These are phyloP conservation scores for Cystobasidium pallidum DNA, from an alignment of 1,284 basidiomycete genomes.

Conservation along the genomic window DNA sequence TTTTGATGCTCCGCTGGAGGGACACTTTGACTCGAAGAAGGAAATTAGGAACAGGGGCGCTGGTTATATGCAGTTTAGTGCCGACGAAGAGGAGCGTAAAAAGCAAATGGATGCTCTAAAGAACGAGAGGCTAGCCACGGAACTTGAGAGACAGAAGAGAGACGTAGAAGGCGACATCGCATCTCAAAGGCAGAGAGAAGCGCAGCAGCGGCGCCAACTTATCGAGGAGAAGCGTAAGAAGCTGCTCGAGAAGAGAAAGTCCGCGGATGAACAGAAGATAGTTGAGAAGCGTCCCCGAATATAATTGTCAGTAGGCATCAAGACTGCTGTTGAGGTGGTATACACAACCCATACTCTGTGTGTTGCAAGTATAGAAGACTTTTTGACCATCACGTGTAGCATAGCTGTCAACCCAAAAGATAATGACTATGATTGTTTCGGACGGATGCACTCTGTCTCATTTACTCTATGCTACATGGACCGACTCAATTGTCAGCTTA, in stretches of 20 bases:
- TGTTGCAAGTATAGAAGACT: neutral
- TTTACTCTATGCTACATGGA: conserved; percentile 18
- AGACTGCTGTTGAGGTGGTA: no score
- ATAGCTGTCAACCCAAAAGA: neutral
- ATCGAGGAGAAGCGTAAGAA: conserved; percentile 81
- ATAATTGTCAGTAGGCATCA: no score
- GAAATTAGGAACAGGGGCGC: conserved; percentile 88
- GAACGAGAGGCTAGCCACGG: conserved; percentile 71
- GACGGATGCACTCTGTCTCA: neutral
- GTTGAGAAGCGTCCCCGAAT: neutral
- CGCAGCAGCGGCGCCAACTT: conserved; percentile 73
- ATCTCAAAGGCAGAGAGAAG: conserved; percentile 75
- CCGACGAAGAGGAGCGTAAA: conserved; percentile 72
- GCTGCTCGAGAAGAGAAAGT: conserved; percentile 56
- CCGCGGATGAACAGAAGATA: conserved; percentile 14
- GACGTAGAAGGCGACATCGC: conserved; percentile 67
- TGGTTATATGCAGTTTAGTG: conserved; percentile 84
- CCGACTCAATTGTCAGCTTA: conserved; percentile 18
- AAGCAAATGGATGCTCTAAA: conserved; percentile 78
- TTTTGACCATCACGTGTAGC: neutral
- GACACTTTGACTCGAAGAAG: conserved; percentile 77
- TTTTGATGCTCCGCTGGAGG: conserved; percentile 61
- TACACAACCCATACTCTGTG: no score
- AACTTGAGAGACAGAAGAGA: conserved; percentile 64
- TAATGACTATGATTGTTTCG: neutral